Evolutionary conservation across 371 early-diverging fungal species (phyloP).

Genomic region (Entomophthora muscae): DNA sequence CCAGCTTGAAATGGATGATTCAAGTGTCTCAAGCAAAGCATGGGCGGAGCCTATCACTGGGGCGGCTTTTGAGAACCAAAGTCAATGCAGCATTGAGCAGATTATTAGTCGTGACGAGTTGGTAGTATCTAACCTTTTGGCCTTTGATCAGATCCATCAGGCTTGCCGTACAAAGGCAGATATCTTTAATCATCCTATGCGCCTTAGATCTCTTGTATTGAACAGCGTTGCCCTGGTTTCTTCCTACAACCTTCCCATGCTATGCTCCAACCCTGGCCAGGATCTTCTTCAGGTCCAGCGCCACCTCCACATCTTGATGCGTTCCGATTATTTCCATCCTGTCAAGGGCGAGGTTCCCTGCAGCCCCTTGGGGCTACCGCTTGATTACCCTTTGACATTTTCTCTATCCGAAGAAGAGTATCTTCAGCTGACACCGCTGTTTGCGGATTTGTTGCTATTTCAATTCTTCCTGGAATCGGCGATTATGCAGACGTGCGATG

Average conservation of each 20-base stretch:
- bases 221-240: slow-evolving; percentile 6
- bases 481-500: slow-evolving; percentile 2
- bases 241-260: slow-evolving; percentile 1
- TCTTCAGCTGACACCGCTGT: background rate
- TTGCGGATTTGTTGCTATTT: background rate
- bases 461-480: slow-evolving; percentile 5
- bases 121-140: slow-evolving; percentile 37
- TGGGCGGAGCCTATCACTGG: slow-evolving; percentile 48
- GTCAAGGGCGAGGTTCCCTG: background rate
- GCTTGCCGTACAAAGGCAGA: background rate
- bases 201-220: background rate
- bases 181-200: background rate
- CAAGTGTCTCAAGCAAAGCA: slow-evolving; percentile 39
- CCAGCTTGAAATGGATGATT: slow-evolving; percentile 28
- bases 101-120: slow-evolving; percentile 31
- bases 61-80: slow-evolving; percentile 12
- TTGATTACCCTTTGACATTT: background rate
- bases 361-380: background rate
- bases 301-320: background rate
- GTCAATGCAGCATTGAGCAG: slow-evolving; percentile 22
- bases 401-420: background rate
- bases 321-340: background rate
- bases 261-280: background rate
- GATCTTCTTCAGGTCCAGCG: background rate
- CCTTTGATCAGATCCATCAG: slow-evolving; percentile 49